These are phyloP conservation scores for Nicotiana noctiflora DNA, from an alignment of 257 asterid species.

Conservation along the genomic window DNA sequence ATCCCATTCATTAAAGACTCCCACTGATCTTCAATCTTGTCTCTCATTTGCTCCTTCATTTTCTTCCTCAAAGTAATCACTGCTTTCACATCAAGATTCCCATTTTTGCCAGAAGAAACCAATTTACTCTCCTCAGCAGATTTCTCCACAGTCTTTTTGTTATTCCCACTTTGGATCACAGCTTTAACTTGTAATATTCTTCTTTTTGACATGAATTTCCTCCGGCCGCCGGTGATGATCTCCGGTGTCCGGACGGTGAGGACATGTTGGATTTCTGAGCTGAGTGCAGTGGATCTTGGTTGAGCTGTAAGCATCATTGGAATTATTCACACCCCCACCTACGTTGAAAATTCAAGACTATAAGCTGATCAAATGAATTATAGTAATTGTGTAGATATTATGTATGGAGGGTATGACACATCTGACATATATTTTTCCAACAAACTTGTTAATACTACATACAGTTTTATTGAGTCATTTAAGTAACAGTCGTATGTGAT, in stretches of 20 bases:
- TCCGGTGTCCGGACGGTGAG: constrained; percentile 32
- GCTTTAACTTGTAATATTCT: constrained; percentile 29
- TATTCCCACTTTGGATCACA: constrained; percentile 69
- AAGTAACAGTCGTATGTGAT: neutral
- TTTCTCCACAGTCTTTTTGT: constrained; percentile 31
- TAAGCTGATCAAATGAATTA: neutral
- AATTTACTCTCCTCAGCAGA: constrained; percentile 17
- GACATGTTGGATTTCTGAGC: constrained; percentile 19
- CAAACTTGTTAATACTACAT: neutral
- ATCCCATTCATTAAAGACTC: constrained; percentile 65
- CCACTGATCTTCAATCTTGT: constrained; percentile 74
- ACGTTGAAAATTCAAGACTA: neutral
- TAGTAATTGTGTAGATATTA: neutral
- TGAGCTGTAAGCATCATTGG: constrained; percentile 51
- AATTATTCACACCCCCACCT: neutral
- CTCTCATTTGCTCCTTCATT: constrained; percentile 64
- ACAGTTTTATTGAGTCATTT: neutral
- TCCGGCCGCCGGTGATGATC: constrained; percentile 22
- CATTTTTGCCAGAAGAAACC: constrained; percentile 23
- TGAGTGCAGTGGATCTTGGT: constrained; percentile 34
- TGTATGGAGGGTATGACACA: neutral
- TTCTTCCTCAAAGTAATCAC: constrained; percentile 74
- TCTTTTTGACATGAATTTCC: constrained; percentile 6
- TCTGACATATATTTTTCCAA: neutral
- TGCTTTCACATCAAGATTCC: constrained; percentile 53